Percentiles rank a stretch among this genome's conserved stretches.
These are phyloP conservation scores for Hippophae tibetana DNA, from an alignment of 306 rosid genomes.

Conservation along the genomic window DNA sequence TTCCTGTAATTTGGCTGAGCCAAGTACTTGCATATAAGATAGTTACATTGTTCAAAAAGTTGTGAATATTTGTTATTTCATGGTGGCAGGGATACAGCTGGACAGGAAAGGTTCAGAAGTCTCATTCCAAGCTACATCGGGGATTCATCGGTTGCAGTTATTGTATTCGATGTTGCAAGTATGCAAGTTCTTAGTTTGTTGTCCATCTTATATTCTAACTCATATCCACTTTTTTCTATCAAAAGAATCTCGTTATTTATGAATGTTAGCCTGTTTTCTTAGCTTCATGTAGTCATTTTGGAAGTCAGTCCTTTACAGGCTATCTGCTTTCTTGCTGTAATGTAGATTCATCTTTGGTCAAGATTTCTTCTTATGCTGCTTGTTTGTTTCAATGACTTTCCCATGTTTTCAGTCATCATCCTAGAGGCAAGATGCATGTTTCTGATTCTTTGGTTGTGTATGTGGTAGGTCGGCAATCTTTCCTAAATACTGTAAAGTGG, in stretches of 20 bases:
- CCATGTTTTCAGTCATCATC: not conserved
- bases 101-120: slow-evolving; percentile 63
- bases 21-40: not conserved
- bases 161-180: slow-evolving; percentile 50
- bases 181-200: slow-evolving; percentile 9
- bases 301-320: not conserved
- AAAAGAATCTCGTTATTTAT: not conserved
- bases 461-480: slow-evolving; percentile 55
- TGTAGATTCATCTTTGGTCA: not conserved
- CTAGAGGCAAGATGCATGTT: not conserved
- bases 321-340: not conserved
- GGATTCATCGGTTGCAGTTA: slow-evolving; percentile 54
- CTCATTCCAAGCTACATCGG: slow-evolving; percentile 52
- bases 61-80: not conserved
- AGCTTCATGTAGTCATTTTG: not conserved
- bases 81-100: slow-evolving; percentile 42
- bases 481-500: slow-evolving; percentile 72
- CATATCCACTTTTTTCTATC: not conserved
- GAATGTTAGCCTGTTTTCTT: not conserved
- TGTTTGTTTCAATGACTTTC: not conserved
- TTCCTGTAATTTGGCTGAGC: not conserved
- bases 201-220: not conserved
- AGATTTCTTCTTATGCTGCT: not conserved
- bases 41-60: not conserved
- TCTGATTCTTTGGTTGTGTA: not conserved